Evolutionary conservation across 495 filamentous ascomycete genomes (phyloP).

Genomic region (Oidiodendron maius): DNA sequence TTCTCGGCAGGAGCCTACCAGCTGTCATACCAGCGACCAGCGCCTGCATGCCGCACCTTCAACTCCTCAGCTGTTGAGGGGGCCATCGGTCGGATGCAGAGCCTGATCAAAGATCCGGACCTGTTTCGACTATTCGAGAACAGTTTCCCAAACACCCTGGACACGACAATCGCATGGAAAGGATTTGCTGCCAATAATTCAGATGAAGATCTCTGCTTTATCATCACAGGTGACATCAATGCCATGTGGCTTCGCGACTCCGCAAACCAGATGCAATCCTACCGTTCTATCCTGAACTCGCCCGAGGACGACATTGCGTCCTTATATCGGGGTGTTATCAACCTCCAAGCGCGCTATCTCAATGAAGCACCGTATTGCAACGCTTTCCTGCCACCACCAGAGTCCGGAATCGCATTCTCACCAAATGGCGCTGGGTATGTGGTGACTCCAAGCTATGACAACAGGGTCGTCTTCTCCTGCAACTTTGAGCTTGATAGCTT

Average conservation of each 20-base stretch:
- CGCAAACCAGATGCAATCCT: constrained; percentile 89
- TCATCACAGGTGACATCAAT: constrained; percentile 96
- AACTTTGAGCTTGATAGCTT: constrained; percentile 97
- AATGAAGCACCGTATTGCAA: constrained; percentile 95
- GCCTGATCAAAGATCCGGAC: constrained; percentile 76
- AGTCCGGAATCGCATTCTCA: constrained; percentile 42
- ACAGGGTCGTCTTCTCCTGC: constrained; percentile 83
- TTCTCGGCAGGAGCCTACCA: constrained; percentile 70
- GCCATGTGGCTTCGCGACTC: constrained; percentile 97
- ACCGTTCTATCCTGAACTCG: constrained; percentile 58
- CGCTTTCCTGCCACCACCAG: constrained; percentile 88
- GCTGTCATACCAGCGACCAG: constrained; percentile 84
- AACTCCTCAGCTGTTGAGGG: constrained; percentile 75
- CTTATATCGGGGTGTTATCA: constrained; percentile 88
- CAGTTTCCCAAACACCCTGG: constrained; percentile 59
- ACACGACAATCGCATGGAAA: constrained; percentile 50
- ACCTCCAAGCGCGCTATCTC: constrained; percentile 90
- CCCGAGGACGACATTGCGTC: constrained; percentile 59
- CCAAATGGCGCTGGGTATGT: constrained; percentile 41
- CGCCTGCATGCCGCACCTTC: constrained; percentile 79
- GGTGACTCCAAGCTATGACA: constrained; percentile 65
- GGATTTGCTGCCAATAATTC: constrained; percentile 43
- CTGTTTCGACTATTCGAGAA: constrained; percentile 91
- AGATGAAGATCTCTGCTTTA: constrained; percentile 66
- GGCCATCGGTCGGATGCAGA: constrained; percentile 73